Evolutionary conservation across 768 basidiomycete species (phyloP), one percentile per base, ranked within the genome.

Genomic region (Podaxis sp.): DNA sequence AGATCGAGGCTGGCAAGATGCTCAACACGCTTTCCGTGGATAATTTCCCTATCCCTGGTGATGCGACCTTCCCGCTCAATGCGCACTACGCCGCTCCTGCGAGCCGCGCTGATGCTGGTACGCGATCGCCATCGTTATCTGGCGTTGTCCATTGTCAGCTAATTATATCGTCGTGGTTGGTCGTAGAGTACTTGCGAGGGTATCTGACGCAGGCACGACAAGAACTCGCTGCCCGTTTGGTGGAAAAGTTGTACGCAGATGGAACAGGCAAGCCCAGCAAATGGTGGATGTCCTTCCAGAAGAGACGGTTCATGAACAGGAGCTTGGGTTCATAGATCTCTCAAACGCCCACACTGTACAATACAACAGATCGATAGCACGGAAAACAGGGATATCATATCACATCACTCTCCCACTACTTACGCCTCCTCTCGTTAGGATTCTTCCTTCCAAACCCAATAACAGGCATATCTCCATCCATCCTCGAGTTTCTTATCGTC

Each of bases 231-330:
- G 82, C 88, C 8, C 86, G 97, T 33, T 76, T 99, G 55, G 85
- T 94, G 13, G 94, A 96, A 70, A 82, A 87, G 56, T 79, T 99
- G 54, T 99, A 99, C 73, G 93, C 89, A 41, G 94, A 96, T 72
- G 95, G 95, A 4, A 90, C 91, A 3, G 90, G 90, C 62, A 96
- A 93, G 73, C 96, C 97, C 4, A 97, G 91, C 82, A 99, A 99
- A 76, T 99, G 97, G 97, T 99, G 97, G 97, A 96, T 98, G 94
- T 91, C 93, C 22, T 99, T 98, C 87, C 94, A 96, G 76, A 98
- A 97, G 85, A 85, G 96, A 72, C 86, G 93, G 25, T 94, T 94
- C 85, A 94, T 94, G 93, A 93, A 93, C 78, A 88, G 93, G 72
- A 93, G 91, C 74, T 74, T 94, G 73, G 88, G 86, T 63, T 82